Conservation (phyloP, 1,284 basidiomycete species). For the Fomitopsis schrenkii region DNA sequence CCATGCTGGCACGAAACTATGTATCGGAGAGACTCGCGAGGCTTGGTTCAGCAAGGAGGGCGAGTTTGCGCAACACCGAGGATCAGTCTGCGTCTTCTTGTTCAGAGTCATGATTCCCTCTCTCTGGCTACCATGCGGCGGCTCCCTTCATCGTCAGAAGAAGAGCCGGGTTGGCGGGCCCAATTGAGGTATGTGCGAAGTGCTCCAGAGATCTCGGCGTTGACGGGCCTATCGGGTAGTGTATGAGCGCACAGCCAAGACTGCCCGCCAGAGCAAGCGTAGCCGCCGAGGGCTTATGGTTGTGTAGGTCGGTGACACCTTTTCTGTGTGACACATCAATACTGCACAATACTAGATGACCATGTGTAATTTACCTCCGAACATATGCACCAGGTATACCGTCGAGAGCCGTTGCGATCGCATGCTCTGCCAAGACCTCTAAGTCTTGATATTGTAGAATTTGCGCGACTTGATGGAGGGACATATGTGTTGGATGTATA, state of each 20-base stretch:
- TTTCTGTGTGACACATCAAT: constrained; percentile 3
- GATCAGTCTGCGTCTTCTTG: neutral
- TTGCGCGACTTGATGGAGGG: neutral
- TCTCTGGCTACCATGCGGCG: neutral
- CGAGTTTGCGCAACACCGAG: neutral
- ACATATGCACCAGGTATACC: neutral
- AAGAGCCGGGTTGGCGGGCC: neutral
- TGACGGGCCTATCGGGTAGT: neutral
- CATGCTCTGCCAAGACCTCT: neutral
- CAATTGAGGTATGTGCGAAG: neutral
- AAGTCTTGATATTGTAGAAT: neutral
- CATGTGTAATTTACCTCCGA: neutral
- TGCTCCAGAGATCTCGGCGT: neutral
- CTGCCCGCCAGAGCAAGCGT: neutral
- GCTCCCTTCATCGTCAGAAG: neutral
- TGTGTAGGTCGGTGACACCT: neutral
- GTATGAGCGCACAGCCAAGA: neutral
- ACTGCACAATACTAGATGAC: neutral
- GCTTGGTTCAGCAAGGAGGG: neutral
- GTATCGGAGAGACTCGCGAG: neutral
- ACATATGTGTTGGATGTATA: neutral
- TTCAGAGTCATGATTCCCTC: too few relatives aligned
- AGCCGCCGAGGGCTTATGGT: neutral
- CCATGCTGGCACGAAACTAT: neutral
- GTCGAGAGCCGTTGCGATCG: neutral